Percentiles rank a stretch among this genome's conserved stretches.
Evolutionary conservation across 345 rosid species (phyloP).

Genomic region (Euphorbia tirucalli): DNA sequence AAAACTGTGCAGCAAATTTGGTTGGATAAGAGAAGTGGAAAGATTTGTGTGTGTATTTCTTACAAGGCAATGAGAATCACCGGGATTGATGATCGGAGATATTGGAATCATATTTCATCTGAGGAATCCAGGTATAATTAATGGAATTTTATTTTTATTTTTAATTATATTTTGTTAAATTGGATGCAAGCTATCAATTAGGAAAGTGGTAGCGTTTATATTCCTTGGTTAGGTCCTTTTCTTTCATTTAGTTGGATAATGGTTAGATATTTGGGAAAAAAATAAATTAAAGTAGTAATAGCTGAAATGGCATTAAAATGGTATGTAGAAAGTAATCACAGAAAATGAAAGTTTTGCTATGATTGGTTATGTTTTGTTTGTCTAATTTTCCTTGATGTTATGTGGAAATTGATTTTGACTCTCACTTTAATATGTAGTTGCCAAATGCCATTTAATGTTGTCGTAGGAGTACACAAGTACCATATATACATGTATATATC

Average conservation of each 20-base stretch:
- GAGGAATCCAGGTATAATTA: constrained; percentile 74
- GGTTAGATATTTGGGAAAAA: constrained; percentile 1
- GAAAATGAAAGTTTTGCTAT: not conserved
- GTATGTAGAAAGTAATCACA: not conserved
- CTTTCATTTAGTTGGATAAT: not conserved
- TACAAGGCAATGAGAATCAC: constrained; percentile 78
- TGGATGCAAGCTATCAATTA: no score
- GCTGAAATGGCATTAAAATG: not conserved
- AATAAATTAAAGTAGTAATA: constrained; percentile 1
- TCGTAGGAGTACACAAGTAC: no score
- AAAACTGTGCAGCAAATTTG: constrained; percentile 49
- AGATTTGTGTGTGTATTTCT: constrained; percentile 61
- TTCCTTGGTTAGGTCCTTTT: not conserved
- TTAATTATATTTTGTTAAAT: no score
- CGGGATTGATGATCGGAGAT: constrained; percentile 85
- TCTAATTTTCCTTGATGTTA: not conserved
- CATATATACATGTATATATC: no score
- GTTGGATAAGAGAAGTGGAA: constrained; percentile 78
- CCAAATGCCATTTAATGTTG: not conserved
- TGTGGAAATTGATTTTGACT: not conserved
- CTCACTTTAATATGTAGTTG: not conserved
- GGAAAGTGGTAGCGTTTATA: no score
- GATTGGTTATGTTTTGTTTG: not conserved
- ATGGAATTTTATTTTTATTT: not conserved
- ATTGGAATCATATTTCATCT: constrained; percentile 73